Evolutionary conservation across 768 basidiomycete genomes (phyloP), one percentile per base, ranked within the genome.

Genomic region (Serendipita vermifera): DNA sequence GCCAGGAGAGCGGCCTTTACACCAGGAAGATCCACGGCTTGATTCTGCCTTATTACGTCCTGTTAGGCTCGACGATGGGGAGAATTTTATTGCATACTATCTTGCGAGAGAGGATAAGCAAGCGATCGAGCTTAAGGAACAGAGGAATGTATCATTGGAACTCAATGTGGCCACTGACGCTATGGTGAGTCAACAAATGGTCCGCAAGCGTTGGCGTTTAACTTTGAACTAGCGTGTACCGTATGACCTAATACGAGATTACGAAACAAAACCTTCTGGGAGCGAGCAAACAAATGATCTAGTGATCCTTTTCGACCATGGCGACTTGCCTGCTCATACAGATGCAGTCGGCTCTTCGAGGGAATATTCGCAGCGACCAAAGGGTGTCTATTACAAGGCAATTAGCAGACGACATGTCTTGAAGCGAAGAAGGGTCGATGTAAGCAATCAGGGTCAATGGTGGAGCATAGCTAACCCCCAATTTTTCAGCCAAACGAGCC

Each of bases 261-360:
- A 88, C 59, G 87, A 91, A 66, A 86, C 85, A 0, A 80, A 87
- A 67, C 87, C 87, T 64, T 79, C 89, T 36, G 87, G 89, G 64
- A 83, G 86, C 65, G 87, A 90, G 60, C 84, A 88, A 2, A 81
- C 83, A 14, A 88, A 87, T 64, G 88, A 90, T 66, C 86, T 87
- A 64, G 66, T 90, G 27, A 72, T 91, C 56, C 80, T 88, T 9
- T 69, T 90, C 24, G 79, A 87, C 67, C 77, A 81, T 31, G 83
- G 77, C 2, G 71, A 75, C 61, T 61, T 57, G 32, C 60, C 61
- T 7, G 24, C 53, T 32, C 62, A 71, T 9, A 64, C 67, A 22
- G 66, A 71, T 27, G 69, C 69, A 26, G n/a, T 46, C 29, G 61
- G 64, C 20, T 62, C 63, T 11, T 63, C 61, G 11, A 48, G 35